Evolutionary conservation across 1,139 yeast species (phyloP).

Genomic region (Magnusiomyces fungicola): DNA sequence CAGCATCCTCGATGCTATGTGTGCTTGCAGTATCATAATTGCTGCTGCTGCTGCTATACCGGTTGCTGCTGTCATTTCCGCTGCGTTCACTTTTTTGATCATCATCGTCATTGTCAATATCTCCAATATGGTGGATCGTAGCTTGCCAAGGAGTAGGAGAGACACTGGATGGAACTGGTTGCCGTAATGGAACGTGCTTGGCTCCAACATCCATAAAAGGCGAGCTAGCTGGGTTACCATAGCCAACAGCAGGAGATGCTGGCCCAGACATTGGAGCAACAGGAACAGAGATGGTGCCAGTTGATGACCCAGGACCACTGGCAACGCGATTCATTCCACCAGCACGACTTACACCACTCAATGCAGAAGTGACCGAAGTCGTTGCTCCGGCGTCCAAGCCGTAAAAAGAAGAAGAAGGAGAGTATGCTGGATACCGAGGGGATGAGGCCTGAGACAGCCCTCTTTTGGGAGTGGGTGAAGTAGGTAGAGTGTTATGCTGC

Average conservation of each 20-base stretch:
- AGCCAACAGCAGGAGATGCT: neutral
- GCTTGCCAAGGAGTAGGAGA: slow-evolving; percentile 6
- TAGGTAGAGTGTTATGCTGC: too few relatives aligned
- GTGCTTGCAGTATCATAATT: neutral
- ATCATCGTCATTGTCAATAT: neutral
- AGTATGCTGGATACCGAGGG: too few relatives aligned
- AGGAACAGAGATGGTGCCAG: too few relatives aligned
- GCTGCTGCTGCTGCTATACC: neutral
- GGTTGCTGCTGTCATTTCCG: too few relatives aligned
- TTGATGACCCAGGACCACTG: too few relatives aligned
- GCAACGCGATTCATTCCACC: too few relatives aligned
- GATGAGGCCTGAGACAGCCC: too few relatives aligned
- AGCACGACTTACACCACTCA: too few relatives aligned
- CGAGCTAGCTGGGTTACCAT: neutral
- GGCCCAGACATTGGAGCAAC: too few relatives aligned
- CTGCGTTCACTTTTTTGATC: too few relatives aligned
- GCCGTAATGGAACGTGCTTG: neutral
- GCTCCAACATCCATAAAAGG: neutral
- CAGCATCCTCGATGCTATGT: neutral
- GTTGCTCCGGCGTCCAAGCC: neutral
- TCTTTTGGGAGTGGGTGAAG: too few relatives aligned
- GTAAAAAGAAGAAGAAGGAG: neutral
- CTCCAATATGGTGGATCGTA: slow-evolving; percentile 2
- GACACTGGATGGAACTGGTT: neutral
- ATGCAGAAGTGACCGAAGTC: too few relatives aligned